Base-by-base conservation (phyloP, 768 basidiomycete species). In the Suillus cothurnatus region DNA sequence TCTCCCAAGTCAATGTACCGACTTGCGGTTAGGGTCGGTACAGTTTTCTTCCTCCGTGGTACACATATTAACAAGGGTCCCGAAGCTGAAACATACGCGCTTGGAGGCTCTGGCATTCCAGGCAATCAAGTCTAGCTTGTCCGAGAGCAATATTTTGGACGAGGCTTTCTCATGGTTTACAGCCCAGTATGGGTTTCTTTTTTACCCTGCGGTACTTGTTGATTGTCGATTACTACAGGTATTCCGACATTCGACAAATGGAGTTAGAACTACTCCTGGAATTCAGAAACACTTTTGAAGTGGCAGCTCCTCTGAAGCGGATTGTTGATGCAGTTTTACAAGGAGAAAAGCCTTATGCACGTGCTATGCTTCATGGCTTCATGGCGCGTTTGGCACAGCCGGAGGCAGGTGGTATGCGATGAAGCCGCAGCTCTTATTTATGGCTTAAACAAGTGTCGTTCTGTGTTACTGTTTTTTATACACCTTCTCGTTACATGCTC, bases 1-100 rank as follows among this genome's bases (percentile, higher is more conserved):
- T 79, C 77, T 19, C 77, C 78, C 63, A 78, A 79, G 69, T 78
- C 77, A 17, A 78, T 79, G 78, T 79, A 77, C 67, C 73, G 77
- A 60, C 69, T 78, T 14, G 77, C 77, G 23, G 58, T 17, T 28
- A 68, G 31, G n/a, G 77, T 78, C 57, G 12, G 47, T 49, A 14
- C 12, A 49, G 4, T 23, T 49, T 23, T 14, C n/a, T 15, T 26
- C 5, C 23, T 15, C 12, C 4, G 14, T 49, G 47, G 12, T 23
- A 15, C 47, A 14, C 5, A 49, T 6, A 49, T 49, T 49, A 49
- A 49, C 23, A 23, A 14, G 47, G 26, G 47, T 15, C 47, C 23
- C 23, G 47, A 49, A 49, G 47, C 23, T 49, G 23, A 49, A 49
- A 12, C 12, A 49, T 14, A 23, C 47, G 15, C 47, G 23, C 26